Conservation (phyloP, 176 grass and related monocot species). For the Cenchrus americanus region DNA sequence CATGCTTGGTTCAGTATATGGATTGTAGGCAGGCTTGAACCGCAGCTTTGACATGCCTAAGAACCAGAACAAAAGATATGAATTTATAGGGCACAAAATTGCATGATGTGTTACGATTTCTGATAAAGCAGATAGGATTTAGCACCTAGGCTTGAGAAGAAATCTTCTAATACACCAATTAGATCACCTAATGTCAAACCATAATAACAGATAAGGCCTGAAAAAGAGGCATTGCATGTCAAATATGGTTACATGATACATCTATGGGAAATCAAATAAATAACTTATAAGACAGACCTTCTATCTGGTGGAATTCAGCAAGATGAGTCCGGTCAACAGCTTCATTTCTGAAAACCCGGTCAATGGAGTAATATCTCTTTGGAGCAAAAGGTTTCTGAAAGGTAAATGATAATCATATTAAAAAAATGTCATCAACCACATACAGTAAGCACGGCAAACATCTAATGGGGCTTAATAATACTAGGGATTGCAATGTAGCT, state of each 20-base stretch:
- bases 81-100: background rate
- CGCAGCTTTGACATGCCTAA: constrained; percentile 88
- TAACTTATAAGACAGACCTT: constrained; percentile 45
- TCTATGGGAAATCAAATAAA: background rate
- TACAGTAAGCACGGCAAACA: constrained; percentile 38
- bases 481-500: background rate
- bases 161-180: constrained; percentile 94
- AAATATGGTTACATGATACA: background rate
- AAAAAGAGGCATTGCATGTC: constrained; percentile 34
- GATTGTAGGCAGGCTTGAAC: constrained; percentile 99
- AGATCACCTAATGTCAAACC: constrained; percentile 92
- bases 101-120: constrained; percentile 24
- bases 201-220: constrained; percentile 94
- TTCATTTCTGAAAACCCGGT: constrained; percentile 96
- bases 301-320: constrained; percentile 98
- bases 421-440: background rate
- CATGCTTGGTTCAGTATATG: constrained; percentile 96
- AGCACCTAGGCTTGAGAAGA: constrained; percentile 86
- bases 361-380: constrained; percentile 95
- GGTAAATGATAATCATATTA: constrained; percentile 8
- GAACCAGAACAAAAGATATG: constrained; percentile 5
- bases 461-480: background rate
- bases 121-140: constrained; percentile 11
- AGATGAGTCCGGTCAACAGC: constrained; percentile 96
- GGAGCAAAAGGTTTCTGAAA: constrained; percentile 79